Percentiles rank a stretch among this genome's conserved stretches.
These are phyloP conservation scores for Naganishia liquefaciens DNA, from an alignment of 1,284 basidiomycete genomes.

Conservation along the genomic window DNA sequence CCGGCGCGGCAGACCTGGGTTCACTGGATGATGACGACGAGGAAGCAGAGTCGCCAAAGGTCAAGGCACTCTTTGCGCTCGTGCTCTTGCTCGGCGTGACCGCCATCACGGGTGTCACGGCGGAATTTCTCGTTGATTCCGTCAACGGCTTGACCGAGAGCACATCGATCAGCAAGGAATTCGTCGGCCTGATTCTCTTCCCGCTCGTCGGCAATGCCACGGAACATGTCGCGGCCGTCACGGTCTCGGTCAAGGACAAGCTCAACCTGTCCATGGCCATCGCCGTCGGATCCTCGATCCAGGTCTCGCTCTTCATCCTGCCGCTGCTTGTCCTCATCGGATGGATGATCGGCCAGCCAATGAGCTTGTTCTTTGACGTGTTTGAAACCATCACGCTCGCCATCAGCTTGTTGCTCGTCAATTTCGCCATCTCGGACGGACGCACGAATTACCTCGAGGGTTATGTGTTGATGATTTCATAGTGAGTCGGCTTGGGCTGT, in stretches of 20 bases:
- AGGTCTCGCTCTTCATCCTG: constrained; percentile 83
- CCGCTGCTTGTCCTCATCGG: constrained; percentile 64
- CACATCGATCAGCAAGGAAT: constrained; percentile 62
- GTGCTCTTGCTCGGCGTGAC: constrained; percentile 45
- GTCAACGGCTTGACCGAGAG: constrained; percentile 66
- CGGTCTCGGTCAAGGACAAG: constrained; percentile 74
- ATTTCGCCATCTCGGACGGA: constrained; percentile 76
- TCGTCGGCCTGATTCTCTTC: constrained; percentile 80
- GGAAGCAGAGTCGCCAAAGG: constrained; percentile 52
- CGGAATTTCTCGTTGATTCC: constrained; percentile 80
- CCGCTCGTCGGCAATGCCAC: constrained; percentile 72
- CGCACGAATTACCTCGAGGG: constrained; percentile 78
- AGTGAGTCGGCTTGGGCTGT: constrained; percentile 25
- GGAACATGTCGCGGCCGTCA: constrained; percentile 85
- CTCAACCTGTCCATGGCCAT: constrained; percentile 65
- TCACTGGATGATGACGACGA: constrained; percentile 38
- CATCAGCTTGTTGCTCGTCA: constrained; percentile 71
- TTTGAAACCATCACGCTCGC: constrained; percentile 56
- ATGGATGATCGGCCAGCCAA: constrained; percentile 57
- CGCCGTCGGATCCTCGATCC: constrained; percentile 83
- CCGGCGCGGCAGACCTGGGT: neutral
- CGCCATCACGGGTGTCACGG: constrained; percentile 63
- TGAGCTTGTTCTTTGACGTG: constrained; percentile 54
- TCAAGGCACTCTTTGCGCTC: constrained; percentile 56
- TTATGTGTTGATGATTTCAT: constrained; percentile 59